Evolutionary conservation across 768 basidiomycete species (phyloP).

Genomic region (Pisolithus microcarpus): DNA sequence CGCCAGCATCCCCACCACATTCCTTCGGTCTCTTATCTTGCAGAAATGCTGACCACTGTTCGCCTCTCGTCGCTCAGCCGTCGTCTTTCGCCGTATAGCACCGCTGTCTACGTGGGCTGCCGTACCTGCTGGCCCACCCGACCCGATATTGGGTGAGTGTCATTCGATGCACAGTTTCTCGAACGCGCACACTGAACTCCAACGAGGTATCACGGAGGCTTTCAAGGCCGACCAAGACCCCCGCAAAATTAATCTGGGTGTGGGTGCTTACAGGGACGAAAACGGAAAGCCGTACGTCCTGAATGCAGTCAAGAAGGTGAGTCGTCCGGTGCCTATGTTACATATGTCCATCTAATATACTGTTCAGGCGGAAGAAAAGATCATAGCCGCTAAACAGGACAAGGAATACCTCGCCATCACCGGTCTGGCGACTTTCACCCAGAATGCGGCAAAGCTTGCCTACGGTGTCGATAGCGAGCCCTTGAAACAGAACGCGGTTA

Average conservation of each 20-base stretch:
- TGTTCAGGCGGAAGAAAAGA: slow-evolving; percentile 65
- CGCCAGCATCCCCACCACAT: slow-evolving; percentile 16
- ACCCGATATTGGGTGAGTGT: slow-evolving; percentile 79
- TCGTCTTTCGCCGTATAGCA: slow-evolving; percentile 31
- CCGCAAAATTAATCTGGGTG: slow-evolving; percentile 95
- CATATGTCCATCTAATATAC: slow-evolving; percentile 1
- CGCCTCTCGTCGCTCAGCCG: slow-evolving; percentile 45
- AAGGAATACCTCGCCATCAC: slow-evolving; percentile 98
- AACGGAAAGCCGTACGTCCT: slow-evolving; percentile 94
- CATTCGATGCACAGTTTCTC: neutral
- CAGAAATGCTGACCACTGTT: slow-evolving; percentile 36
- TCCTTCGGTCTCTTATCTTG: slow-evolving; percentile 25
- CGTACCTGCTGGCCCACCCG: slow-evolving; percentile 84
- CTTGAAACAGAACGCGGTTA: slow-evolving; percentile 62
- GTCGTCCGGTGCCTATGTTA: slow-evolving; percentile 1
- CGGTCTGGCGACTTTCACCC: slow-evolving; percentile 80
- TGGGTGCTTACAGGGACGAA: slow-evolving; percentile 92
- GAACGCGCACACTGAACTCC: slow-evolving; percentile 5
- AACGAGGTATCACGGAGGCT: slow-evolving; percentile 81
- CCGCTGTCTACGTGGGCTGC: slow-evolving; percentile 70
- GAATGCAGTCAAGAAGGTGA: slow-evolving; percentile 79
- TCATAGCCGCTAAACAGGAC: slow-evolving; percentile 62
- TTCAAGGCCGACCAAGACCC: slow-evolving; percentile 93
- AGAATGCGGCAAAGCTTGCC: slow-evolving; percentile 81
- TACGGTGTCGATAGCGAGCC: slow-evolving; percentile 79